Percentiles rank a stretch among this genome's conserved stretches.
phyloP scores from a whole-genome alignment of 2,329 filamentous ascomycete genomes.

The Cercospora beticola region DNA sequence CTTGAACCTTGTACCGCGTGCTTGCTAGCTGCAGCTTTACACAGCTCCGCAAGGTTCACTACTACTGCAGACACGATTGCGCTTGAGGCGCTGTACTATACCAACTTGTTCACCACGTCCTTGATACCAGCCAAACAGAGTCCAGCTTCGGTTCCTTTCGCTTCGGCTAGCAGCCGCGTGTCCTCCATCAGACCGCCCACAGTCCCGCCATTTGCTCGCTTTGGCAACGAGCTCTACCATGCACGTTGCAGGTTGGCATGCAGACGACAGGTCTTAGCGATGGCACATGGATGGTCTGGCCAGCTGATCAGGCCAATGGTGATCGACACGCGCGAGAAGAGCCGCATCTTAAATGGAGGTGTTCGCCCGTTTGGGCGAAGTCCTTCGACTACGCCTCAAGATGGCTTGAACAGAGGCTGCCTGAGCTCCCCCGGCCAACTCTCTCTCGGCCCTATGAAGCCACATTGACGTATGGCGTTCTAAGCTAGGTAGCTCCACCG shows the following conservation, averaged over 20 bases:
- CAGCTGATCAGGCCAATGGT: conserved; percentile 14
- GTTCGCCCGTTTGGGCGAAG: background rate
- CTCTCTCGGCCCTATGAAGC: conserved; percentile 7
- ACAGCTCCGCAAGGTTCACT: conserved; percentile 18
- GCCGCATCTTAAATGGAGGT: conserved; percentile 26
- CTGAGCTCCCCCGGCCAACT: conserved; percentile 15
- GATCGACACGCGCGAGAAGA: conserved; percentile 12
- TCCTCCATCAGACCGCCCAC: conserved; percentile 2
- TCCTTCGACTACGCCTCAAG: conserved; percentile 9
- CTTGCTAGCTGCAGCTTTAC: conserved; percentile 15
- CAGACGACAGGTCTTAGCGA: conserved; percentile 16
- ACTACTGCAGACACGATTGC: conserved; percentile 19
- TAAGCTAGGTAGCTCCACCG: conserved; percentile 8
- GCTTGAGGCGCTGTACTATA: conserved; percentile 28
- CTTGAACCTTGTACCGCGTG: conserved; percentile 7
- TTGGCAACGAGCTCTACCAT: conserved; percentile 3
- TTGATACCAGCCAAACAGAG: background rate
- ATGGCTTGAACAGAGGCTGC: conserved; percentile 21
- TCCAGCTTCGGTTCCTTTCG: conserved; percentile 7
- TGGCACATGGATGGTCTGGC: conserved; percentile 6
- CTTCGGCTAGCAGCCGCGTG: background rate
- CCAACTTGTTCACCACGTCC: conserved; percentile 7
- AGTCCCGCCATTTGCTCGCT: conserved; percentile 2
- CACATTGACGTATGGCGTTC: conserved; percentile 21
- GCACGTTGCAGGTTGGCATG: background rate